Base-by-base conservation (phyloP, 768 basidiomycete species). In the Suillus sp. region DNA sequence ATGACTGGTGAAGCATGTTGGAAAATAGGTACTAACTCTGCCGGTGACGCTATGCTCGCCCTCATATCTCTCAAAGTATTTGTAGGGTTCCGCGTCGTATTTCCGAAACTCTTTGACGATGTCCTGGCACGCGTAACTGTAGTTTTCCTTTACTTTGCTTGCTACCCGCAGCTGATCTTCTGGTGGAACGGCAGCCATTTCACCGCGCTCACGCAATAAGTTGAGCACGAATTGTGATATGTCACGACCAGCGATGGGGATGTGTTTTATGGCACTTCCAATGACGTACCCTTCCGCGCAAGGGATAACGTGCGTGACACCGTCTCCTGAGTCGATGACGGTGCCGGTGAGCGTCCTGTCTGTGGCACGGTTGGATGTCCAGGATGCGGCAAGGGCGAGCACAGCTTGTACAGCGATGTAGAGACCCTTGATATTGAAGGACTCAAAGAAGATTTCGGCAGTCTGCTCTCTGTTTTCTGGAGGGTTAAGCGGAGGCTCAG, bases 361-460 rank as follows among this genome's bases (percentile, higher is more conserved):
- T 25, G 86, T 86, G 66, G 93, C 93, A 65, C 90, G 87, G 75
- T 90, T 92, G 64, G 93, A 95, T 1, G 95, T 86, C 97, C 97
- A 99, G 1, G 95, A 96, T 0, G 96, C 96, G 4, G 97, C 97
- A 66, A 99, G 91, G 0, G 97, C 97, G 11, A 99, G 89, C 6
- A 99, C 97, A 40, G 97, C 97, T 75, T 99, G 97, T 0, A 99
- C 97, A 59, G 96, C 97, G 70, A 99, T 99, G 78, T 99, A 99
- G 50, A 98, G 84, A 25, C 96, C 96, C 74, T 95, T 92, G 80
- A 98, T 96, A 78, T 99, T 99, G 88, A 99, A 99, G 0, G 95
- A 96, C 79, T 99, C 97, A 77, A 99, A 99, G 85, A 99, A 98
- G 80, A 99, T 99, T 75, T 99, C 96, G 22, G 97, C 97, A 0